Base-by-base conservation (phyloP, 345 rosid genomes). In the Noccaea bulbosa region DNA sequence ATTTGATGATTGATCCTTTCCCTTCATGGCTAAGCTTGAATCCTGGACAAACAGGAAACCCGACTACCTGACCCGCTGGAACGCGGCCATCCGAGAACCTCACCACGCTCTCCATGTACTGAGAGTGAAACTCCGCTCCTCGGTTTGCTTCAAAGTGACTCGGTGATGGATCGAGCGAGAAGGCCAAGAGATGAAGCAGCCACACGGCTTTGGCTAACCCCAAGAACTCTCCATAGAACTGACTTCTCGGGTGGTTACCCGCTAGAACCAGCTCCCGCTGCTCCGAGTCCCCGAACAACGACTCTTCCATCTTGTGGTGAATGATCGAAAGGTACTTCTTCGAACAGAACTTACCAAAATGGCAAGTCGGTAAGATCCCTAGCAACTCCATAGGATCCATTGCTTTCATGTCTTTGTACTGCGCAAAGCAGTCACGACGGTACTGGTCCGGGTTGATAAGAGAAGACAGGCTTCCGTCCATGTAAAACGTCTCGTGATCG, bases 271-370 rank as follows among this genome's bases (percentile, higher is more conserved):
- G 80, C 67, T 69, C 84, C 55, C 76, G 84, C 71, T 89, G 99
- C 72, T 88, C 93, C 73, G 85, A 60, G 69, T 88, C 83, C 1
- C 99, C 97, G 12, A 94, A 91, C 84, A 94, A 83, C 4, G 99
- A 91, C 66, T 85, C 93, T 62, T 94, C 99, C 99, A 91, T 91
- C 63, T 89, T 94, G 37, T 93, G 89, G 80, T 89, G 97, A 61
- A 94, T 82, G 44, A 94, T 91, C 6, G 89, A 79, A 4, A 89
- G 85, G 75, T 91, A 89, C 82, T 88, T 91, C 78, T 81, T 87
- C 10, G 88, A 77, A 75, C 96, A 94, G 83, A 89, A 91, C 67
- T 88, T 94, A 47, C 97, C 97, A 63, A 94, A 89, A 60, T 85
- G 82, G 67, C 99, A 94, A 35, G 89, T 78, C 3, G 97, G 97